Percentiles rank a stretch among this genome's conserved stretches.
Conservation (phyloP, 2,329 filamentous ascomycete species). For the Phaeophleospora eucalypticola region DNA sequence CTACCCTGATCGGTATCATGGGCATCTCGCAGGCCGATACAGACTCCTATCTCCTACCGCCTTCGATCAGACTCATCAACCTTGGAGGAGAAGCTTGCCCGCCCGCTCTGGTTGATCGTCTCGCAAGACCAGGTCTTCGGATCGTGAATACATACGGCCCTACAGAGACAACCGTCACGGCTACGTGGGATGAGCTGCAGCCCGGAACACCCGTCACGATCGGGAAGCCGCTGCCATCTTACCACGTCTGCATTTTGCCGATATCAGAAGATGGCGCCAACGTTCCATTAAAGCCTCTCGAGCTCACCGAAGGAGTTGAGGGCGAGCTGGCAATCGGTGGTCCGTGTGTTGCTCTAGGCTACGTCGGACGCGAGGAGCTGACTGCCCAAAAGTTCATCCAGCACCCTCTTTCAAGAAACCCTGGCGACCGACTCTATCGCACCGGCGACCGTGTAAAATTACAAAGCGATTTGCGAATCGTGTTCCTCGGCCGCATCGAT, state of each 20-base stretch:
- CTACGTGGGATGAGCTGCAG: slow-evolving; percentile 21
- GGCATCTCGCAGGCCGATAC: slow-evolving; percentile 12
- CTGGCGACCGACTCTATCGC: slow-evolving; percentile 18
- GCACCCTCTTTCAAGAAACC: slow-evolving; percentile 17
- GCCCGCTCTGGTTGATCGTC: slow-evolving; percentile 17
- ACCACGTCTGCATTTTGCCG: slow-evolving; percentile 18
- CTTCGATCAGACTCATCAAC: slow-evolving; percentile 18
- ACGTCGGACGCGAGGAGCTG: slow-evolving; percentile 20
- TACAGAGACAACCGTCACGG: slow-evolving; percentile 22
- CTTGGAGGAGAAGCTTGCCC: slow-evolving; percentile 24
- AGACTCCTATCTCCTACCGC: slow-evolving; percentile 15
- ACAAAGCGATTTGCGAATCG: slow-evolving; percentile 19
- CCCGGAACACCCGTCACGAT: slow-evolving; percentile 21
- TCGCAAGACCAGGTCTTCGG: slow-evolving; percentile 17
- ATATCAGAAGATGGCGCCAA: slow-evolving; percentile 14
- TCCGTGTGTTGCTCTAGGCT: slow-evolving; percentile 21
- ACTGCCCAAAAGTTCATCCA: slow-evolving; percentile 24
- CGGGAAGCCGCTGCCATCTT: slow-evolving; percentile 21
- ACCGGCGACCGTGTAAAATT: slow-evolving; percentile 22
- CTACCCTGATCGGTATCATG: slow-evolving; percentile 23
- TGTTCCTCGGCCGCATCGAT: slow-evolving; percentile 71
- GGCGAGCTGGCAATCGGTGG: slow-evolving; percentile 23
- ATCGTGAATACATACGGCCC: slow-evolving; percentile 25
- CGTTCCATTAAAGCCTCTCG: slow-evolving; percentile 8
- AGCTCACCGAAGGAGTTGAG: slow-evolving; percentile 16